Conservation (phyloP, 129 eudicot species). For the Centrapalus pauciflorus region DNA sequence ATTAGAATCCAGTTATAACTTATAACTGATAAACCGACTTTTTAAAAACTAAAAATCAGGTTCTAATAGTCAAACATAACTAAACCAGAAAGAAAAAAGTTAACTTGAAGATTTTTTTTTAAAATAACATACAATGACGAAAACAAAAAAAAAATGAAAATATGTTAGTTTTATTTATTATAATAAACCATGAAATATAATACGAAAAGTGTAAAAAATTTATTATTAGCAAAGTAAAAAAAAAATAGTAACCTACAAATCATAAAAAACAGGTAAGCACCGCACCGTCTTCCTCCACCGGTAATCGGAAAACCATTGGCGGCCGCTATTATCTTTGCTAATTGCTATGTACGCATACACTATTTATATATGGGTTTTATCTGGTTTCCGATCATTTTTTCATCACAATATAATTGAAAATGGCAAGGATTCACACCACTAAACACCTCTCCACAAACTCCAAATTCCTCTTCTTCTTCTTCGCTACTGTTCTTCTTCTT, state of each 20-base stretch:
- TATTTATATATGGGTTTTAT: slow-evolving; percentile 6
- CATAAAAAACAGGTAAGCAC: slow-evolving; percentile 8
- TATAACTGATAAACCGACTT: no score
- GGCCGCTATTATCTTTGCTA: slow-evolving; percentile 19
- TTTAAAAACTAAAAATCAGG: no score
- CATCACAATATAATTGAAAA: neutral
- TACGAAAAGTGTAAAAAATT: no score
- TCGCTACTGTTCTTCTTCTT: slow-evolving; percentile 33
- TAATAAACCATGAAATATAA: no score
- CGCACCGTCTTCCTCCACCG: slow-evolving; percentile 12
- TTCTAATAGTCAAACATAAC: no score
- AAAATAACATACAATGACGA: no score
- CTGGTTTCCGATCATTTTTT: neutral
- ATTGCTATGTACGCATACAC: neutral
- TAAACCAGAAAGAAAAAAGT: no score
- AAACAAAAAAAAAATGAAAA: no score
- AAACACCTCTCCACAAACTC: slow-evolving; percentile 37
- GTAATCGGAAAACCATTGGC: slow-evolving; percentile 48
- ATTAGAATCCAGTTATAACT: no score
- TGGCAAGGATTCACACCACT: slow-evolving; percentile 26
- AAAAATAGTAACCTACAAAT: neutral
- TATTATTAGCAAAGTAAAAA: no score
- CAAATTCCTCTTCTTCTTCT: slow-evolving; percentile 19
- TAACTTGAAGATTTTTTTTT: no score
- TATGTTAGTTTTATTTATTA: no score